phyloP scores from a whole-genome alignment of 2,329 filamentous ascomycete species.

The Fusarium chuoi region DNA sequence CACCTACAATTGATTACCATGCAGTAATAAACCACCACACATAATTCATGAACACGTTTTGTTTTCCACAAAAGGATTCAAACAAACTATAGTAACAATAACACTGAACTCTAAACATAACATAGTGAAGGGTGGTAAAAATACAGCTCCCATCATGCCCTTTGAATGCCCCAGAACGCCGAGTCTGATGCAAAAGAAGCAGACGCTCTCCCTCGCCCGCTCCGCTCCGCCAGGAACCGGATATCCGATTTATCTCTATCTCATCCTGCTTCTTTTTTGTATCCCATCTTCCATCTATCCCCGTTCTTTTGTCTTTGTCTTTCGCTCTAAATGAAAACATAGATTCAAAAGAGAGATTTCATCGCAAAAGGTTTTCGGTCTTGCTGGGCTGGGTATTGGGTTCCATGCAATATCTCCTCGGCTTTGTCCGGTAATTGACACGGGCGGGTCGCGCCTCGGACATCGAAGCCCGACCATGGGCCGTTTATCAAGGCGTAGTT shows the following conservation, averaged over 20 bases:
- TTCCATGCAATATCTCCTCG: constrained; percentile 12
- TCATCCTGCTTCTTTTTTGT: constrained; percentile 14
- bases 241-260: constrained; percentile 28
- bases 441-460: constrained; percentile 23
- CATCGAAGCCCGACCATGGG: constrained; percentile 28
- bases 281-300: constrained; percentile 21
- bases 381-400: background rate
- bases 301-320: constrained; percentile 18
- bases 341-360: constrained; percentile 14
- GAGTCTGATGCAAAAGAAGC: constrained; percentile 46
- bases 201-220: constrained; percentile 35
- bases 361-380: background rate
- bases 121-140: constrained; percentile 15
- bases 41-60: constrained; percentile 8
- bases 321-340: constrained; percentile 22
- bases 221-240: constrained; percentile 28
- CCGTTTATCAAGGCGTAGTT: constrained; percentile 19
- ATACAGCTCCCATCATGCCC: constrained; percentile 44
- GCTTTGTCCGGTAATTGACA: constrained; percentile 31
- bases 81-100: constrained; percentile 23
- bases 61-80: constrained; percentile 20
- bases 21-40: background rate
- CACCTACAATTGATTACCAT: background rate
- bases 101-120: constrained; percentile 18
- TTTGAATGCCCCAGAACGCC: constrained; percentile 46